Evolutionary conservation across 441 rosid species (phyloP).

Genomic region (Mallotus repandus): DNA sequence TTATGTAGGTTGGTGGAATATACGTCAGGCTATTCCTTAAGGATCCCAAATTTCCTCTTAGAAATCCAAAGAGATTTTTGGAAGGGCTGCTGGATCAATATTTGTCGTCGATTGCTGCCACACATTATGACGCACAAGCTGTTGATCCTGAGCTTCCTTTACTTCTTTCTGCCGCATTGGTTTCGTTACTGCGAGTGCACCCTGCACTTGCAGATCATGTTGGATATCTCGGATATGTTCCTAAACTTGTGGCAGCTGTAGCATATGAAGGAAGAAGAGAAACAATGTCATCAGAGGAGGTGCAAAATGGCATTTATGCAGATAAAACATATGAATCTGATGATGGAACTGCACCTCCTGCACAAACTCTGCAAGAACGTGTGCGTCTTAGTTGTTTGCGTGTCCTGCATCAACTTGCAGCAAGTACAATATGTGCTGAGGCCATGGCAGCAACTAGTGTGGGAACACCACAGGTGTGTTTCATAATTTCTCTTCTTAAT

Average conservation of each 20-base stretch:
- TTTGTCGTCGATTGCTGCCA: conserved; percentile 90
- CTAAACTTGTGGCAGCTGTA: conserved; percentile 96
- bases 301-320: conserved; percentile 42
- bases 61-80: conserved; percentile 97
- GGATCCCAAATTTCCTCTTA: conserved; percentile 97
- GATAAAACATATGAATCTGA: conserved; percentile 53
- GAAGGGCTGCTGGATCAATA: conserved; percentile 98
- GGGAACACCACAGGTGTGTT: conserved; percentile 86
- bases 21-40: conserved; percentile 91
- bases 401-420: conserved; percentile 97
- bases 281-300: conserved; percentile 81
- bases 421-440: conserved; percentile 96
- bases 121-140: conserved; percentile 79
- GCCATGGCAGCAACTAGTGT: conserved; percentile 99
- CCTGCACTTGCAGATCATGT: conserved; percentile 99
- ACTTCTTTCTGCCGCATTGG: conserved; percentile 98
- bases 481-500: background rate
- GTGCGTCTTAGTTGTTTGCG: conserved; percentile 99
- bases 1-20: conserved; percentile 92
- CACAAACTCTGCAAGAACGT: conserved; percentile 95
- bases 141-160: conserved; percentile 93
- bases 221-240: conserved; percentile 97
- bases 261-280: conserved; percentile 95
- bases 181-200: conserved; percentile 94
- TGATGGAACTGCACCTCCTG: conserved; percentile 55